A percentile compares a stretch with the other conserved stretches of the same genome.
These are phyloP conservation scores for Cladosporium sp. DNA, from an alignment of 2,329 filamentous ascomycete species.

Conservation along the genomic window DNA sequence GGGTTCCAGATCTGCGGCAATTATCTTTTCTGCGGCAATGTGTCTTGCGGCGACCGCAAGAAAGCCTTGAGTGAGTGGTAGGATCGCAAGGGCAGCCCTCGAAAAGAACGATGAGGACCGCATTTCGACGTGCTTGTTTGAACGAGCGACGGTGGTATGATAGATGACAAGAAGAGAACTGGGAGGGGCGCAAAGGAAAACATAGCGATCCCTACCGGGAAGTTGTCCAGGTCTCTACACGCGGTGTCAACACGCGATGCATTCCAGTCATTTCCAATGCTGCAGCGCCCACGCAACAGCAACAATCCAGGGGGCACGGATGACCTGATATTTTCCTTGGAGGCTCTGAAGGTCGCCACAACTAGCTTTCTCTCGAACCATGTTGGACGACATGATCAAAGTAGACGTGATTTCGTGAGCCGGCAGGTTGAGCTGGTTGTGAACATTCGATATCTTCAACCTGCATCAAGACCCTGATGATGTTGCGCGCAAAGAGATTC, in stretches of 20 bases:
- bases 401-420: too few species aligned
- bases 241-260: slow-evolving; percentile 20
- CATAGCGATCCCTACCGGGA: slow-evolving; percentile 10
- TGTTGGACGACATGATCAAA: too few species aligned
- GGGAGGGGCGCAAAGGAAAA: slow-evolving; percentile 2
- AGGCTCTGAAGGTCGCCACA: too few species aligned
- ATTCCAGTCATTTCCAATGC: slow-evolving; percentile 25
- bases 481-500: too few species aligned
- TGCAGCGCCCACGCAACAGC: neutral
- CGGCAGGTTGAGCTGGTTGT: too few species aligned
- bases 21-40: too few species aligned
- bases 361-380: too few species aligned
- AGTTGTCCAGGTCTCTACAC: neutral
- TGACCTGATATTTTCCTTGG: too few species aligned
- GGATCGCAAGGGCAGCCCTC: slow-evolving; percentile 9
- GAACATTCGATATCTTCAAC: too few species aligned
- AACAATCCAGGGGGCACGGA: neutral
- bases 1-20: too few species aligned
- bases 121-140: slow-evolving; percentile 8
- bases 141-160: slow-evolving; percentile 11
- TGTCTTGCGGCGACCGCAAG: neutral
- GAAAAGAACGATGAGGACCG: slow-evolving; percentile 11
- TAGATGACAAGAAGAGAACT: neutral
- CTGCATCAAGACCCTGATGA: too few species aligned
- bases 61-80: neutral